Base-by-base conservation (phyloP, 352 stramenopile genomes). In the Hyaloperonospora brassicae region DNA sequence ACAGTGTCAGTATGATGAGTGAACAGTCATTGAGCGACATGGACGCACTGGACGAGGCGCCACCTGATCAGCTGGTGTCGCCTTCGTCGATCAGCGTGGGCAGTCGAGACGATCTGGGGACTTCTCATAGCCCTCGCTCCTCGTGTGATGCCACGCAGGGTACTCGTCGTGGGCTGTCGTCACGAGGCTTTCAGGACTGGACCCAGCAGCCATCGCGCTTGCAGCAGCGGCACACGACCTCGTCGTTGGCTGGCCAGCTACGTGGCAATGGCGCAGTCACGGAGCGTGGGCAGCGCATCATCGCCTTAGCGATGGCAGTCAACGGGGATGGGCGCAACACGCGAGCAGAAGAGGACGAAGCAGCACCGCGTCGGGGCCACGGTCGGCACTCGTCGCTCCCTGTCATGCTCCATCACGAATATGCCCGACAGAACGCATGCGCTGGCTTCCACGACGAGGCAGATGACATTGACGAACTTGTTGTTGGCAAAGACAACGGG, bases 21-120 rank as follows among this genome's bases (percentile, higher is more conserved):
- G 79, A 78, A 39, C 61, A 70, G 52, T 79, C 67, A 25, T 24
- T 73, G 9, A 72, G 61, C 35, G 72, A 77, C 39, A 59, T 66
- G 2, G 70, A 68, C 9, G 62, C 52, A 7, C 54, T 81, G n/a
- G n/a, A n/a, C 2, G 65, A 73, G 34, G 67, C 68, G 5, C 68
- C 69, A 3, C 73, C 71, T 23, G 71, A 63, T 25, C 64, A 73
- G 12, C 58, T 89, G 23, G 61, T 89, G 9, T 89, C 79, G 10
- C 79, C 79, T 22, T 86, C 76, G 14, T 83, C 72, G 1, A 74
- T 64, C 12, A 86, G 76, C 39, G 72, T 66, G 11, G 74, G 62
- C 55, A 86, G 74, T 55, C 57, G 61, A 50, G 41, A 59, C 4
- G 52, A 70, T 2, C 57, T 50, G 5, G 41, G 38, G 12, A 81